Base-by-base conservation (phyloP, 1,284 basidiomycete species). In the Heterobasidion occidentale region DNA sequence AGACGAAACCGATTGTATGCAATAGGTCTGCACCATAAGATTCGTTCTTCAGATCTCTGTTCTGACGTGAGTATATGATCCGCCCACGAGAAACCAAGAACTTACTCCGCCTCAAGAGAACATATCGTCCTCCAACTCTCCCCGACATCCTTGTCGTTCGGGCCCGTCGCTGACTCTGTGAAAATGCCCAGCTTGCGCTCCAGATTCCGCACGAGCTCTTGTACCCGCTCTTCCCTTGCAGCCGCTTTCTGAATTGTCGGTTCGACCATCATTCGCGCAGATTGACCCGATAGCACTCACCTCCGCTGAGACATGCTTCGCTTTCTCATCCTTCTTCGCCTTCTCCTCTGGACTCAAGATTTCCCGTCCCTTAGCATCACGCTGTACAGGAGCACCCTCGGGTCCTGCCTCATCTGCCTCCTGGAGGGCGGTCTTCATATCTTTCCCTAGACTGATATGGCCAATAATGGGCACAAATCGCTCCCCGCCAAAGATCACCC, bases 381-480 rank as follows among this genome's bases (percentile, higher is more conserved):
- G 74, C 58, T 70, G 67, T 46, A 75, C 73, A 51, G 67, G 69
- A 62, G 66, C 46, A 17, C 58, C 64, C 19, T 58, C 67, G 27
- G 60, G 66, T 19, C 74, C 77, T 19, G 80, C 78, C 9, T 91
- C 88, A 52, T 90, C 90, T 15, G 92, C 94, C 66, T 96, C 91
- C 67, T 99, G 95, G 67, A 99, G 76, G 6, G 94, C 95, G 7
- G 93, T 84, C 75, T 99, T 99, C 97, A 99, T 98, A 66, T 99
- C 96, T 64, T 84, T 84, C 36, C 94, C 95, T 63, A 94, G 75
- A 55, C 87, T 90, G 63, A 92, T 88, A 55, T 86, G 79, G 9
- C 90, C 90, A 62, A 93, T 93, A 66, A 94, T 90, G 2, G 90
- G 86, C 48, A 85, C 71, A 68, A 94, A 94, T 14, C 87, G 74